Evolutionary conservation across 2,329 filamentous ascomycete genomes (phyloP).

Genomic region (Talaromyces atroroseus): DNA sequence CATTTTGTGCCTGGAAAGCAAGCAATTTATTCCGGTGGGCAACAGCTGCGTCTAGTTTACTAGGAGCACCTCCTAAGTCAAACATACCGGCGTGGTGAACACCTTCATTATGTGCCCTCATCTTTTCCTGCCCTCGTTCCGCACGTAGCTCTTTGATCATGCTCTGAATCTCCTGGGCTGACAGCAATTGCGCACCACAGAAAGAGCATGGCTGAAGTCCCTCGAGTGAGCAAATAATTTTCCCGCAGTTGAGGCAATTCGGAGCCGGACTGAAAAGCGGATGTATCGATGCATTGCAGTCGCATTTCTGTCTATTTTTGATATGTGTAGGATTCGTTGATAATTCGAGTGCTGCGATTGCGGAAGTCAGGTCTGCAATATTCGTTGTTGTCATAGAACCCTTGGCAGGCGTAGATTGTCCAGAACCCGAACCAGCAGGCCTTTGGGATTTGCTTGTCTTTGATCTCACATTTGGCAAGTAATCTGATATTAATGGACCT

Average conservation of each 20-base stretch:
- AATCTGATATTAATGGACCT: constrained; percentile 77
- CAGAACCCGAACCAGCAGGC: constrained; percentile 24
- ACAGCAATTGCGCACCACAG: constrained; percentile 71
- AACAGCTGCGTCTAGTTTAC: constrained; percentile 63
- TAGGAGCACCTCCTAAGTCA: constrained; percentile 30
- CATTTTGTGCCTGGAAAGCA: constrained; percentile 79
- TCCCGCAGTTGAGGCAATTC: constrained; percentile 88
- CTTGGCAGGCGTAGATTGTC: constrained; percentile 59
- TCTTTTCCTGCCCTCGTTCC: constrained; percentile 80
- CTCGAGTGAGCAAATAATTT: constrained; percentile 91
- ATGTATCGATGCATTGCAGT: constrained; percentile 82
- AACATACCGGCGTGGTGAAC: constrained; percentile 29
- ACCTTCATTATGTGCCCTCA: constrained; percentile 67
- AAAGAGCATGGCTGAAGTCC: constrained; percentile 92
- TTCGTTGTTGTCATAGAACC: constrained; percentile 42
- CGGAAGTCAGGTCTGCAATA: constrained; percentile 58
- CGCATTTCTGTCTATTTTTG: constrained; percentile 65
- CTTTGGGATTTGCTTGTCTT: constrained; percentile 48
- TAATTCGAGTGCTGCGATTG: constrained; percentile 85
- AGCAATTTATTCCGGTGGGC: constrained; percentile 77
- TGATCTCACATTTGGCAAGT: constrained; percentile 53
- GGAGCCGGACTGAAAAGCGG: constrained; percentile 85
- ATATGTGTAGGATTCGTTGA: constrained; percentile 75
- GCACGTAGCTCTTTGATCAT: constrained; percentile 81
- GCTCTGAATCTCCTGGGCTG: constrained; percentile 65